Percentiles rank a stretch among this genome's conserved stretches.
Conservation (phyloP, 768 basidiomycete species). For the Suillus hirtellus region DNA sequence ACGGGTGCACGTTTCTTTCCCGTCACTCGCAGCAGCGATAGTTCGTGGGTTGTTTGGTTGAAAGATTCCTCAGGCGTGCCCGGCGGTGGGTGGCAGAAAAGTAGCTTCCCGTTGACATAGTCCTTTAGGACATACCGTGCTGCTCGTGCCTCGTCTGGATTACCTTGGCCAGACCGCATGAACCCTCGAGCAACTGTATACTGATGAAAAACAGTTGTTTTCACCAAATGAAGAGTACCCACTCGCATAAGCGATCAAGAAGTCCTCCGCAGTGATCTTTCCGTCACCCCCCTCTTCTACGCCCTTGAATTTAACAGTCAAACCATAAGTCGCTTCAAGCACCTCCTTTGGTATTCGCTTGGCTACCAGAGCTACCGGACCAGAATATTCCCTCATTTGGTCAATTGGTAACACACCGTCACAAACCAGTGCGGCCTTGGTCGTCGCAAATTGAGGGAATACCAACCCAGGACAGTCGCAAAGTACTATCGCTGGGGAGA, state of each 20-base stretch:
- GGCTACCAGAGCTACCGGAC: slow-evolving; percentile 75
- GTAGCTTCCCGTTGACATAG: slow-evolving; percentile 91
- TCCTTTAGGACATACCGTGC: slow-evolving; percentile 94
- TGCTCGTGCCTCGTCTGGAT: slow-evolving; percentile 94
- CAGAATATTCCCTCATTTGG: slow-evolving; percentile 92
- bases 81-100: slow-evolving; percentile 92
- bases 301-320: slow-evolving; percentile 63
- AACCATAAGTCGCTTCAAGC: slow-evolving; percentile 88
- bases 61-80: slow-evolving; percentile 62
- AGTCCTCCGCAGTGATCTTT: slow-evolving; percentile 69
- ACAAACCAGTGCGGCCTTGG: slow-evolving; percentile 93
- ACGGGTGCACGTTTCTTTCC: slow-evolving; percentile 89
- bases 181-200: slow-evolving; percentile 86
- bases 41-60: slow-evolving; percentile 68
- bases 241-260: slow-evolving; percentile 93
- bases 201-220: slow-evolving; percentile 19
- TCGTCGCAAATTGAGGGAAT: slow-evolving; percentile 97
- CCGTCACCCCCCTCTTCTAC: slow-evolving; percentile 87
- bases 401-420: slow-evolving; percentile 98
- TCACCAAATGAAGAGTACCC: slow-evolving; percentile 36
- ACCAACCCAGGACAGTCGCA: slow-evolving; percentile 99
- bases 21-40: slow-evolving; percentile 55
- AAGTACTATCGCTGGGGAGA: slow-evolving; percentile 83
- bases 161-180: slow-evolving; percentile 91
- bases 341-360: slow-evolving; percentile 79